A percentile compares a stretch with the other conserved stretches of the same genome.
Conservation (phyloP, 179 eudicot genomes). For the Nepenthes alata region DNA sequence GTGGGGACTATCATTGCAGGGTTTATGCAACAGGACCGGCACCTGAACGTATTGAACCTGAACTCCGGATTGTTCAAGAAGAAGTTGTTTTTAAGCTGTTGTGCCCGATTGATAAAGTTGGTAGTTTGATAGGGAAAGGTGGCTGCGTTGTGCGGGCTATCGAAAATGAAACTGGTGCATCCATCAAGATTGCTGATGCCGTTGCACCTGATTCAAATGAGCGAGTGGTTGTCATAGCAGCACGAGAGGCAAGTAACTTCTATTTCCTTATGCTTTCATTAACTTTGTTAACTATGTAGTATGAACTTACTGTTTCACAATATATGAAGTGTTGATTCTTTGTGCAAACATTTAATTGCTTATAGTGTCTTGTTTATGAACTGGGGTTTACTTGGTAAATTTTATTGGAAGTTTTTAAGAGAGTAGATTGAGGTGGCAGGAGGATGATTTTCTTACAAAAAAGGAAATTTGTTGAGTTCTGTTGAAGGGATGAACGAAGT, state of each 20-base stretch:
- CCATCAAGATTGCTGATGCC: constrained; percentile 40
- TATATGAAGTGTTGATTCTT: not conserved
- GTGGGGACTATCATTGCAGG: constrained; percentile 24
- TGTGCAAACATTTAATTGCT: not conserved
- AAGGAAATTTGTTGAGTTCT: too few species aligned
- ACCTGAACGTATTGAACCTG: constrained; percentile 24
- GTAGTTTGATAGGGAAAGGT: constrained; percentile 56
- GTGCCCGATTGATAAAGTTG: constrained; percentile 39
- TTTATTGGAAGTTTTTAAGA: too few species aligned
- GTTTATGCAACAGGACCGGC: constrained; percentile 16
- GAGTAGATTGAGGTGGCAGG: too few species aligned
- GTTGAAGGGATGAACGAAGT: too few species aligned
- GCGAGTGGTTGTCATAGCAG: constrained; percentile 39
- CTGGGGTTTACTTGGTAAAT: too few species aligned
- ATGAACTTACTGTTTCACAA: too few species aligned
- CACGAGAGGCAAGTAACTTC: constrained; percentile 46
- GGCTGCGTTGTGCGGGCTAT: constrained; percentile 33
- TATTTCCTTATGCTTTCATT: not conserved
- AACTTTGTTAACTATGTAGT: too few species aligned
- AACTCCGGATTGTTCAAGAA: constrained; percentile 39
- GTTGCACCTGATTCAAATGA: constrained; percentile 43
- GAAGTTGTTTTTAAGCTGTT: constrained; percentile 45
- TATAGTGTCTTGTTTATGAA: too few species aligned
- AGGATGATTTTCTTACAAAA: too few species aligned
- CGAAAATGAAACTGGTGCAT: constrained; percentile 53